Percentiles rank a stretch among this genome's conserved stretches.
These are phyloP conservation scores for Xylariaceae sp. DNA, from an alignment of 2,329 filamentous ascomycete genomes.

Conservation along the genomic window DNA sequence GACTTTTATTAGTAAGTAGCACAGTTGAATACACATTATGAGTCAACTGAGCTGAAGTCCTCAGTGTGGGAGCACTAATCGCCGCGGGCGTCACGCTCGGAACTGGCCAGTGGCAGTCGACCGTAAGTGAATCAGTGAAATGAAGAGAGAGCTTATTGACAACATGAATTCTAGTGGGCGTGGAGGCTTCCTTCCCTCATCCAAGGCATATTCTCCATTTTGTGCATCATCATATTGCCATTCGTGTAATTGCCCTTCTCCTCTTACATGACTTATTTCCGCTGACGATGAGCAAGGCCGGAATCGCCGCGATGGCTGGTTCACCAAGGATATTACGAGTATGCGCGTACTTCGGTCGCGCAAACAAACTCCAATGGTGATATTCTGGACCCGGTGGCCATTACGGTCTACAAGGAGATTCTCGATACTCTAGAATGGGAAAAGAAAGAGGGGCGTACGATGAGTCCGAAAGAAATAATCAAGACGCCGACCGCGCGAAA, in stretches of 20 bases:
- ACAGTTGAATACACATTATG: background rate
- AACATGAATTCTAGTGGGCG: slow-evolving; percentile 30
- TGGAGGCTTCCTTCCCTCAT: slow-evolving; percentile 41
- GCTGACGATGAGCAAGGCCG: slow-evolving; percentile 18
- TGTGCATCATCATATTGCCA: slow-evolving; percentile 38
- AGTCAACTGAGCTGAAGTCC: background rate
- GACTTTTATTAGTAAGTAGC: slow-evolving; percentile 25
- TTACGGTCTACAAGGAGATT: slow-evolving; percentile 39
- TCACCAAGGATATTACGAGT: slow-evolving; percentile 33
- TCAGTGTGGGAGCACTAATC: slow-evolving; percentile 33
- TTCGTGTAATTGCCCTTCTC: slow-evolving; percentile 36
- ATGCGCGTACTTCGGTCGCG: slow-evolving; percentile 35
- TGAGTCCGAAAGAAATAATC: slow-evolving; percentile 34
- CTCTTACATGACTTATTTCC: too few species aligned
- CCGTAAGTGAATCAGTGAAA: slow-evolving; percentile 13
- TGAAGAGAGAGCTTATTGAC: background rate
- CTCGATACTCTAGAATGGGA: slow-evolving; percentile 40
- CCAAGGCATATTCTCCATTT: slow-evolving; percentile 32
- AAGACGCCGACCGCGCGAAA: slow-evolving; percentile 32
- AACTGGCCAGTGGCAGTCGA: slow-evolving; percentile 36
- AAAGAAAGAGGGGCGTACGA: slow-evolving; percentile 33
- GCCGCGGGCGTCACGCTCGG: slow-evolving; percentile 41
- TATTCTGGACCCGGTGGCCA: slow-evolving; percentile 29
- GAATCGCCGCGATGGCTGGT: slow-evolving; percentile 42
- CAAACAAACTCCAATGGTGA: slow-evolving; percentile 38